Percentiles rank a stretch among this genome's conserved stretches.
phyloP scores from a whole-genome alignment of 129 eudicot species.

The Lonicera japonica region DNA sequence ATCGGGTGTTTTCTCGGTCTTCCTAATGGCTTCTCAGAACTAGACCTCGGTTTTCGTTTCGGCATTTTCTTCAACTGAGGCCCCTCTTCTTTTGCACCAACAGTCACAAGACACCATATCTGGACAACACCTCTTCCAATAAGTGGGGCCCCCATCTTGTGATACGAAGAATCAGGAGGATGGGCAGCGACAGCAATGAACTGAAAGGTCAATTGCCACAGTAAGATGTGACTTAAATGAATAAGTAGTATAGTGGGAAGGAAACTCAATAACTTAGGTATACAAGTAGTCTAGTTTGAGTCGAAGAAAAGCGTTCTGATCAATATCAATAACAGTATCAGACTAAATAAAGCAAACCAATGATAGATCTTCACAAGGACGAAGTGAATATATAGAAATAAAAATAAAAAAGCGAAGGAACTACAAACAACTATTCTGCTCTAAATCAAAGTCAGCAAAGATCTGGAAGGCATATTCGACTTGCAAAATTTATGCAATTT shows the following conservation, averaged over 20 bases:
- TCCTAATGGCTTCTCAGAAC: slow-evolving; percentile 31
- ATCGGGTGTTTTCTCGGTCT: slow-evolving; percentile 55
- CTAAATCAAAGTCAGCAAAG: too few species aligned
- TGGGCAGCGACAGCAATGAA: slow-evolving; percentile 95
- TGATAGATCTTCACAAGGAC: not conserved
- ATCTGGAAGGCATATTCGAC: not conserved
- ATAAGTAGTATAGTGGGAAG: too few species aligned
- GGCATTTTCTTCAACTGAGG: slow-evolving; percentile 24
- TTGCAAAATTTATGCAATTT: not conserved
- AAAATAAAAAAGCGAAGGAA: too few species aligned
- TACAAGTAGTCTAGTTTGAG: not conserved
- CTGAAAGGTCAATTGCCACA: slow-evolving; percentile 25
- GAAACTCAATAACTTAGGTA: too few species aligned
- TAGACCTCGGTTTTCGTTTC: slow-evolving; percentile 21
- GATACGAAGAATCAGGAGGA: slow-evolving; percentile 93
- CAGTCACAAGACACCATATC: slow-evolving; percentile 71
- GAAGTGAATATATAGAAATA: not conserved
- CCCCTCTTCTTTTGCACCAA: slow-evolving; percentile 23
- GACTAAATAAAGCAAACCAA: not conserved
- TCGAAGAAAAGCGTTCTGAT: not conserved
- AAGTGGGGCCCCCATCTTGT: slow-evolving; percentile 76
- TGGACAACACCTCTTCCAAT: slow-evolving; percentile 86
- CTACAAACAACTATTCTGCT: too few species aligned
- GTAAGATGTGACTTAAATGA: not conserved
- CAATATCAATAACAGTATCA: not conserved